Evolutionary conservation across 371 early-diverging fungal genomes (phyloP).

Genomic region (Mycotypha africana): DNA sequence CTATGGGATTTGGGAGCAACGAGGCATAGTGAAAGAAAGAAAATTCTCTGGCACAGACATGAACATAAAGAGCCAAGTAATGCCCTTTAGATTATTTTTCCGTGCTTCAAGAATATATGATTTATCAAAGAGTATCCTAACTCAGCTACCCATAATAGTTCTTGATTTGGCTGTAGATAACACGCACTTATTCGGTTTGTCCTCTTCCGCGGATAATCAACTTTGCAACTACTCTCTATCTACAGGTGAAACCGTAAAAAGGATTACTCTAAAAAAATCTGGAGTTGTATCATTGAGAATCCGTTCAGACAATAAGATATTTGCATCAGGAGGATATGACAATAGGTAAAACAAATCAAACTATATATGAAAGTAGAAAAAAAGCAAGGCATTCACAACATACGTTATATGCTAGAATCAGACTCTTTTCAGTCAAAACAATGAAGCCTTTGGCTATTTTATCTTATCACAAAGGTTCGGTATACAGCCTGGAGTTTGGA

Average conservation of each 20-base stretch:
- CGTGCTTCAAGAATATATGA: conserved; percentile 1
- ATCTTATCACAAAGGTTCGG: conserved; percentile 40
- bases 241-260: conserved; percentile 18
- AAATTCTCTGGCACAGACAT: conserved; percentile 24
- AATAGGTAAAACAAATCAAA: conserved; percentile 24
- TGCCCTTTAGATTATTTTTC: no score
- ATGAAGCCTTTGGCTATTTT: conserved; percentile 46
- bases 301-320: conserved; percentile 42
- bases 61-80: conserved; percentile 40
- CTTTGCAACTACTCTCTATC: conserved; percentile 29
- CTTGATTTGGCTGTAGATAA: conserved; percentile 25
- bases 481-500: conserved; percentile 34
- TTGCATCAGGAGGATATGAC: conserved; percentile 53
- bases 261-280: conserved; percentile 33
- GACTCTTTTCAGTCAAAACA: conserved; percentile 41
- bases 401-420: conserved; percentile 25
- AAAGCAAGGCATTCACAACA: no score
- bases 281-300: conserved; percentile 36
- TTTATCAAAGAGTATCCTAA: no score
- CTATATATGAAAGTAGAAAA: background rate
- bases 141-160: conserved; percentile 9
- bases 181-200: conserved; percentile 17
- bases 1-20: conserved; percentile 29
- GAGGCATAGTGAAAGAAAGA: background rate
- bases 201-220: conserved; percentile 40